Conservation (phyloP, 2,329 filamentous ascomycete species). For the Neonectria magnoliae region DNA sequence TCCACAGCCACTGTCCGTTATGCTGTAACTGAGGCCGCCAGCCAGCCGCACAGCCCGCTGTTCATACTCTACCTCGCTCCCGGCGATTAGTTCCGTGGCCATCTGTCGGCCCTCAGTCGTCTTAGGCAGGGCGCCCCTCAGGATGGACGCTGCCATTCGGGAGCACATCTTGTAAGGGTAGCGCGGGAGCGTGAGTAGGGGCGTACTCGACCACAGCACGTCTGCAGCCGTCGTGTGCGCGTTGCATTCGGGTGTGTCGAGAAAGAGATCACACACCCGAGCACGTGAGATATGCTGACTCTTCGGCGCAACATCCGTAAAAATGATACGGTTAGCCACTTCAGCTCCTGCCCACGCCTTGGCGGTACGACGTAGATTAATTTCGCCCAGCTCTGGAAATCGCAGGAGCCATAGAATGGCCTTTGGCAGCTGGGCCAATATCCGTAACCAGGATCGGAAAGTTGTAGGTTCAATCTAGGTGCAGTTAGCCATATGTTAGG, state of each 20-base stretch:
- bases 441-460: conserved; percentile 94
- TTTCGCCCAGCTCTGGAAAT: conserved; percentile 93
- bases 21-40: conserved; percentile 68
- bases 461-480: conserved; percentile 92
- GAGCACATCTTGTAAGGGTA: conserved; percentile 99
- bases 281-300: conserved; percentile 92
- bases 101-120: conserved; percentile 72
- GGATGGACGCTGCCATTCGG: conserved; percentile 94
- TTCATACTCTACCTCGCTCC: conserved; percentile 86
- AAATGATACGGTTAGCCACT: conserved; percentile 87
- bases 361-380: conserved; percentile 83
- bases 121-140: conserved; percentile 87
- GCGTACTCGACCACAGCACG: conserved; percentile 95
- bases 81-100: conserved; percentile 79
- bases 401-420: conserved; percentile 95
- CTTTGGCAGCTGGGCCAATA: conserved; percentile 84
- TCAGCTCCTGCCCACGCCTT: conserved; percentile 83
- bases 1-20: conserved; percentile 56
- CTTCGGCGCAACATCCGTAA: conserved; percentile 97
- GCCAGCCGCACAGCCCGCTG: conserved; percentile 76
- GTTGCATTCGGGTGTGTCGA: conserved; percentile 98
- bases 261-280: conserved; percentile 90
- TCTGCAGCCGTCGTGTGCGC: conserved; percentile 98
- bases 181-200: conserved; percentile 86
- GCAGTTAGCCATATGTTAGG: conserved; percentile 11